A percentile compares a stretch with the other conserved stretches of the same genome.
Conservation (phyloP, 1,284 basidiomycete genomes). For the Coniferiporia weirii region DNA sequence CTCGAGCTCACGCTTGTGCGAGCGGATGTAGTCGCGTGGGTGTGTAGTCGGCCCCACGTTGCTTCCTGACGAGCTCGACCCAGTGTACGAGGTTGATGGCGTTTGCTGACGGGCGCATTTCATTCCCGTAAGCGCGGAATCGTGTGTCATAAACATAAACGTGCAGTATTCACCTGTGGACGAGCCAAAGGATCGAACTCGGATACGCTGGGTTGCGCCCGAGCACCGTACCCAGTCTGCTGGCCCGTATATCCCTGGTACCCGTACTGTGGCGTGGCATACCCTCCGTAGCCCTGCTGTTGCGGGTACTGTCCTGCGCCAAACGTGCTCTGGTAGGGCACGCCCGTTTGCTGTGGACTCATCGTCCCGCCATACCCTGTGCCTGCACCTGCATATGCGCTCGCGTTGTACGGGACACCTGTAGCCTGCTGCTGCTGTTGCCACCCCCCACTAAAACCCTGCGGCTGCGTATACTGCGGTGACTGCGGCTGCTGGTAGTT, state of each 20-base stretch:
- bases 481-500: slow-evolving; percentile 20
- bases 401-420: slow-evolving; percentile 30
- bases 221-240: slow-evolving; percentile 14
- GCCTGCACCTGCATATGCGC: slow-evolving; percentile 35
- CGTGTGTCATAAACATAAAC: slow-evolving; percentile 37
- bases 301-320: slow-evolving; percentile 24
- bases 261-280: slow-evolving; percentile 15
- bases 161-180: slow-evolving; percentile 19
- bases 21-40: slow-evolving; percentile 51
- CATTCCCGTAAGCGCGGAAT: slow-evolving; percentile 51
- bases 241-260: slow-evolving; percentile 9
- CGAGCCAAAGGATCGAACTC: slow-evolving; percentile 16
- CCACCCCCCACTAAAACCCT: neutral
- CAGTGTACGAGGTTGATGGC: slow-evolving; percentile 22
- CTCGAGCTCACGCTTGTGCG: slow-evolving; percentile 50
- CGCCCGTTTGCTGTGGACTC: slow-evolving; percentile 31
- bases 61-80: slow-evolving; percentile 7
- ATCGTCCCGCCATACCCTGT: slow-evolving; percentile 22
- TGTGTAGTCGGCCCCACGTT: slow-evolving; percentile 31
- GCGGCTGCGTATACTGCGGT: slow-evolving; percentile 18
- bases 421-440: slow-evolving; percentile 16
- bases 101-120: slow-evolving; percentile 30
- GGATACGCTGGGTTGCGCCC: slow-evolving; percentile 21
- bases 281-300: slow-evolving; percentile 25
- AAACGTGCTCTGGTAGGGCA: slow-evolving; percentile 31